Base-by-base conservation (phyloP, 2,329 filamentous ascomycete genomes). In the Chaetomiaceae sp. region DNA sequence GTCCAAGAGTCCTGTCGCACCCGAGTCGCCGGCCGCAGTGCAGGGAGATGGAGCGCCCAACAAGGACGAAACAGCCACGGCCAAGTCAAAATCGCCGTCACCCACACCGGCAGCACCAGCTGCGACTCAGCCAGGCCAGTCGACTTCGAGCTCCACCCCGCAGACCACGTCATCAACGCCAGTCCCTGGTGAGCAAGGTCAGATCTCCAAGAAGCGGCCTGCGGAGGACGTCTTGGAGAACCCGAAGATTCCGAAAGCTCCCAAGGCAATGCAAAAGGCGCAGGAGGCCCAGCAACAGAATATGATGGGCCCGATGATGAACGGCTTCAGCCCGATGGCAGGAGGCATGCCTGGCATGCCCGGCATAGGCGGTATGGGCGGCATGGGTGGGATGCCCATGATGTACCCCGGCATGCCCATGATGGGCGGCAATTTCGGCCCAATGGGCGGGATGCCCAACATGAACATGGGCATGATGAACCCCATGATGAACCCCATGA, bases 151-250 rank as follows among this genome's bases (percentile, higher is more conserved):
- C 21, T 60, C 64, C 2, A 60, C 58, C 38, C 58, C 58, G 10
- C 46, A 44, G 54, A 68, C 62, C 55, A 63, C 60, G 48, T 58
- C 62, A 21, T 50, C 60, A 13, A 55, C 63, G 27, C 57, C 62
- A 12, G 53, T 53, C 37, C 56, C 58, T 30, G 60, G 60, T 27
- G 61, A 63, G 5, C 48, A 53, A n/a, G 47, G 53, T 16, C 54
- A 57, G 17, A 54, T 69, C 51, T 72, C 80, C 21, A 93, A 87
- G 71, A 99, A 97, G 72, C 83, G 93, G 19, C 79, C 86, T 10
- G 89, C 90, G 13, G 89, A 92, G 31, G 85, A 90, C 46, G 76
- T 76, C 27, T 70, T 78, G 6, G 81, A 83, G 60, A 83, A 85
- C 58, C 78, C 79, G 35, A 80, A 79, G 63, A 79, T 84, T 35